Conservation (phyloP, 1,284 basidiomycete genomes). For the Cryptococcus amylolentus region DNA sequence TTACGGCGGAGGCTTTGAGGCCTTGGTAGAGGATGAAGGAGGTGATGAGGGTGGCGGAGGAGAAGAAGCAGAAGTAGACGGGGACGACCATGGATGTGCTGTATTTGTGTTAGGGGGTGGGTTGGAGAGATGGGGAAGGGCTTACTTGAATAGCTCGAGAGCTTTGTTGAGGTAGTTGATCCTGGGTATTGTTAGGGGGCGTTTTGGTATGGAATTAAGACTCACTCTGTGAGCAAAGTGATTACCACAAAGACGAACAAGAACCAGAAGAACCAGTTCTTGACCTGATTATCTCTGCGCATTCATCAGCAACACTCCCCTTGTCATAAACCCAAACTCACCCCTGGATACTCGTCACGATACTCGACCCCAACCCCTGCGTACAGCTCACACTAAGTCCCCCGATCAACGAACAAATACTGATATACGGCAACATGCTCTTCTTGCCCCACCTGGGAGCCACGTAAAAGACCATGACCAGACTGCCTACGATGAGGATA, state of each 20-base stretch:
- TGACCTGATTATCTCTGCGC: constrained; percentile 46
- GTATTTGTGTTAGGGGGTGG: constrained; percentile 6
- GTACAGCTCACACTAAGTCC: constrained; percentile 95
- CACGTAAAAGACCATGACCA: constrained; percentile 40
- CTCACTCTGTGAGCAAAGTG: constrained; percentile 57
- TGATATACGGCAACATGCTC: constrained; percentile 94
- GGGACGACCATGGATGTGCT: constrained; percentile 71
- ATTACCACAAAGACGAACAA: constrained; percentile 77
- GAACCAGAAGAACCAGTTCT: constrained; percentile 78
- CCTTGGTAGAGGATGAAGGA: constrained; percentile 88
- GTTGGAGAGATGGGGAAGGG: constrained; percentile 25
- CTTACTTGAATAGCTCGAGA: constrained; percentile 81
- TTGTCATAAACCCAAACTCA: constrained; percentile 52
- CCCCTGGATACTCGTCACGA: constrained; percentile 79
- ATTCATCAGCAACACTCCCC: not conserved
- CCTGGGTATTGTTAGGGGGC: constrained; percentile 46
- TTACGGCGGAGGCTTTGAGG: constrained; percentile 66
- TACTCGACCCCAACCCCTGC: constrained; percentile 86
- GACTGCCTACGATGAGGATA: constrained; percentile 31
- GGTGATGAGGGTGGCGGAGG: constrained; percentile 82
- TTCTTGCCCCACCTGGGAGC: constrained; percentile 73
- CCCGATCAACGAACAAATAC: constrained; percentile 92
- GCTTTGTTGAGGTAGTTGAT: constrained; percentile 97
- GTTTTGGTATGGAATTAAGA: not conserved
- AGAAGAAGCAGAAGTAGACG: constrained; percentile 65